Percentiles rank a stretch among this genome's conserved stretches.
Evolutionary conservation across 257 asterid species (phyloP).

Genomic region (Fraxinus excelsior): DNA sequence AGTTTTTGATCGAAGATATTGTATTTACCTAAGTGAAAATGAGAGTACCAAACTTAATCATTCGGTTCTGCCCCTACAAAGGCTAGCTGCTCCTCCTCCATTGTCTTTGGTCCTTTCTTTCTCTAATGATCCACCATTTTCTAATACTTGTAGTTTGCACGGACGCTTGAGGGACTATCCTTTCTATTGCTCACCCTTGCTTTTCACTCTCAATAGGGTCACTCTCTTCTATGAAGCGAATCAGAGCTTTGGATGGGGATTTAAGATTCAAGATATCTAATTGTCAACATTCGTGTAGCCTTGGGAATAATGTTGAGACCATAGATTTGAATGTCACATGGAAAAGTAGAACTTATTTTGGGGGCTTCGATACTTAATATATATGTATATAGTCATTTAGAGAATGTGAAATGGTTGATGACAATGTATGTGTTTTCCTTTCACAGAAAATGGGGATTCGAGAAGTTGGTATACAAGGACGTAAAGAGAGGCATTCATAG

Average conservation of each 20-base stretch:
- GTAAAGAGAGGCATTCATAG: constrained; percentile 59
- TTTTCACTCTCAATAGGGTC: not conserved
- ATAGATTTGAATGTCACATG: not conserved
- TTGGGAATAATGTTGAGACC: not conserved
- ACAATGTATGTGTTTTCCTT: not conserved
- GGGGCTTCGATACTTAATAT: not conserved
- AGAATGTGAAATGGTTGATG: not conserved
- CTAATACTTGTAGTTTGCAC: too few relatives aligned
- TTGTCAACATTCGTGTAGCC: not conserved
- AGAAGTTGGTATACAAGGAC: constrained; percentile 75
- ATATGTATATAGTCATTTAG: too few relatives aligned
- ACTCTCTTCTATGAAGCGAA: too few relatives aligned
- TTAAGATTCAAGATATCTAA: not conserved
- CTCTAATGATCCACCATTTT: too few relatives aligned
- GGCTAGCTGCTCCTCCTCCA: too few relatives aligned
- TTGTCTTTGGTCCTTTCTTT: too few relatives aligned
- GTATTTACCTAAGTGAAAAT: too few relatives aligned
- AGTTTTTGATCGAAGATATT: too few relatives aligned
- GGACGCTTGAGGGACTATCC: not conserved
- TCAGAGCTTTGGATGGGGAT: not conserved
- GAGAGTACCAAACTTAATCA: too few relatives aligned
- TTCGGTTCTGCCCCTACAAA: too few relatives aligned
- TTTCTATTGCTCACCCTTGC: not conserved
- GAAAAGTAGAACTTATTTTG: too few relatives aligned
- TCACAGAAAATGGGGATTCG: constrained; percentile 86